These are phyloP conservation scores for Petunia hybrid DNA, from an alignment of 305 asterid genomes.

Conservation along the genomic window DNA sequence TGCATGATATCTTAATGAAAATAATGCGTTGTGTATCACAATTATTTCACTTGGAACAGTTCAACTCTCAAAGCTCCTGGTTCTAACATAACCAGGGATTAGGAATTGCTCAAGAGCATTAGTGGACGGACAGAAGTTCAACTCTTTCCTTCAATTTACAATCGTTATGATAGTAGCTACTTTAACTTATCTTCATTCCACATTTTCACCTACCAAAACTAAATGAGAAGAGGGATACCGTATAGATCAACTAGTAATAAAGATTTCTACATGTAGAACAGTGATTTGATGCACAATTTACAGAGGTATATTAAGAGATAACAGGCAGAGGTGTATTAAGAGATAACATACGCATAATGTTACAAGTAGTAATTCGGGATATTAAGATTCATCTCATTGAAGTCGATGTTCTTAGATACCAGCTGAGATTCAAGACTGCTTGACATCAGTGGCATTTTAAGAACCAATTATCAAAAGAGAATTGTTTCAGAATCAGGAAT, in stretches of 20 bases:
- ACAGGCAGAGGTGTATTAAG: background rate
- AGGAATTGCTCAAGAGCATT: background rate
- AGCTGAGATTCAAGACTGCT: constrained; percentile 2
- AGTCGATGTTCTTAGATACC: background rate
- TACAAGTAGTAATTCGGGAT: background rate
- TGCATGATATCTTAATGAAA: background rate
- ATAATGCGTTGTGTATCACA: background rate
- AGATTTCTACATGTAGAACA: background rate
- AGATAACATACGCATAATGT: background rate
- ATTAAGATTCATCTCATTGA: background rate
- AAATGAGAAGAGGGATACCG: background rate
- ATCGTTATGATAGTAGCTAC: background rate
- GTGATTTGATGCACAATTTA: too few relatives aligned
- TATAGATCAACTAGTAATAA: background rate
- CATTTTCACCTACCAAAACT: background rate
- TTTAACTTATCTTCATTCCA: background rate
- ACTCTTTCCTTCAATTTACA: background rate
- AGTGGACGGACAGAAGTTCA: background rate
- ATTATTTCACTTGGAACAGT: background rate
- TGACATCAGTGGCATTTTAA: background rate
- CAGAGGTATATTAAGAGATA: background rate
- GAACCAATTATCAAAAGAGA: background rate
- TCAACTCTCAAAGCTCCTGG: background rate
- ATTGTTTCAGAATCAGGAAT: background rate
- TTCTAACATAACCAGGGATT: background rate